phyloP scores from a whole-genome alignment of 139 green algal genomes.

The Chlorella sp. region DNA sequence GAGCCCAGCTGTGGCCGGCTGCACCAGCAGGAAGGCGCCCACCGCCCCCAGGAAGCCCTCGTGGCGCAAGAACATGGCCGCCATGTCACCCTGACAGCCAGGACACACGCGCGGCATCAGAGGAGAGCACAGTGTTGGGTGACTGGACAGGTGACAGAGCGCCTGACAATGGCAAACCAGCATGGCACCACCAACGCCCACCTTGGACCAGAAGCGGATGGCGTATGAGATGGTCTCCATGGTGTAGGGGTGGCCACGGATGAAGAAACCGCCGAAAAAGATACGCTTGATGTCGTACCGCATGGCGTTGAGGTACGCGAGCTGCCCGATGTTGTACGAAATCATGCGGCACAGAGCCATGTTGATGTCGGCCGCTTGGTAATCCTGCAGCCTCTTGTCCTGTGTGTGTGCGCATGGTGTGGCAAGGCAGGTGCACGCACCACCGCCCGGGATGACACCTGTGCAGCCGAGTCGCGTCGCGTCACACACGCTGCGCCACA shows the following conservation, averaged over 20 bases:
- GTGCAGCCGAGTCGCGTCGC: no score
- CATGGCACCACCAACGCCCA: constrained; percentile 13
- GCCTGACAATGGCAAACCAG: background rate
- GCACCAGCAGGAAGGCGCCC: constrained; percentile 91
- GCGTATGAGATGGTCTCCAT: constrained; percentile 99
- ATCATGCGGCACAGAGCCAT: constrained; percentile 93
- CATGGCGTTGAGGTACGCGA: constrained; percentile 75
- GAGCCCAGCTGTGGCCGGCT: constrained; percentile 25
- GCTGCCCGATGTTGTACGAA: constrained; percentile 95
- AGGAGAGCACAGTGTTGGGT: background rate
- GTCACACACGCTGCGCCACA: no score
- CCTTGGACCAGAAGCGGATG: constrained; percentile 95
- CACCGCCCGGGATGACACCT: no score
- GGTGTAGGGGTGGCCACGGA: constrained; percentile 96
- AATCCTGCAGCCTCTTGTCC: constrained; percentile 72
- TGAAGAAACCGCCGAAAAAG: constrained; percentile 98
- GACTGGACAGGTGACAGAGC: background rate
- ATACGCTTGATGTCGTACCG: constrained; percentile 85
- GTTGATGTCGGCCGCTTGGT: constrained; percentile 84
- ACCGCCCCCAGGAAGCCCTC: constrained; percentile 95
- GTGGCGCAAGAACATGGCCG: constrained; percentile 95
- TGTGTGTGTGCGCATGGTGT: constrained; percentile 21
- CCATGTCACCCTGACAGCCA: constrained; percentile 90
- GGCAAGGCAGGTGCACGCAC: constrained; percentile 10
- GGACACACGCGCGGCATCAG: no score